Base-by-base conservation (phyloP, 306 rosid species). In the Acacia melanoxylon region DNA sequence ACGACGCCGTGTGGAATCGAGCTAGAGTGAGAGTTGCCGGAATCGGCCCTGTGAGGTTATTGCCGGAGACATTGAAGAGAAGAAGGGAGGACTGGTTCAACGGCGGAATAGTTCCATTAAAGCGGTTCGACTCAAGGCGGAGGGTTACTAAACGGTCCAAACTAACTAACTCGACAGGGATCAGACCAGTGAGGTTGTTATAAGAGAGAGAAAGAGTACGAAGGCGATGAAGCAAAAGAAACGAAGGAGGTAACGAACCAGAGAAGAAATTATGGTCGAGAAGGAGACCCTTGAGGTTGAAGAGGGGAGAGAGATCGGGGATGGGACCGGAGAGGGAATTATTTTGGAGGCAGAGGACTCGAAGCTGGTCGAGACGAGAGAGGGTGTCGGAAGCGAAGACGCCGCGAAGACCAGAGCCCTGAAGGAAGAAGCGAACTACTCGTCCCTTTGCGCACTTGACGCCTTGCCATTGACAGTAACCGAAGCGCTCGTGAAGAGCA, bases 381-480 rank as follows among this genome's bases (percentile, higher is more conserved):
- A 95, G 77, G 11, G 97, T 89, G 77, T 86, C 0, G 0, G 95
- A 72, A 1, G 93, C 72, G 78, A 93, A 81, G n/a, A 65, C 8
- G 76, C 98, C 99, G 6, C 87, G 83, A 41, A 95, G 97, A 63
- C 79, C 74, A 31, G 79, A 82, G 61, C 77, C 62, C 5, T 70
- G 94, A 35, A 91, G 86, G 40, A 77, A 83, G 49, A 88, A 63
- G 5, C 94, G 89, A 44, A 95, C 90, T 0, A 95, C 97, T 2
- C 95, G 91, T 40, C 91, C 91, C 22, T 93, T 98, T 1, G 86
- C 82, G 75, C 99, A 95, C 51, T 91, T 95, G 14, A 95, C 98
- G 40, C 99, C 99, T 48, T 85, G 89, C 98, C 99, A 95, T 59
- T 88, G 81, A 76, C 99, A 95, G 86, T 90, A 95, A 82, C 91